phyloP scores from a whole-genome alignment of 2,329 filamentous ascomycete genomes.

The Phyllosticta citriasiana region DNA sequence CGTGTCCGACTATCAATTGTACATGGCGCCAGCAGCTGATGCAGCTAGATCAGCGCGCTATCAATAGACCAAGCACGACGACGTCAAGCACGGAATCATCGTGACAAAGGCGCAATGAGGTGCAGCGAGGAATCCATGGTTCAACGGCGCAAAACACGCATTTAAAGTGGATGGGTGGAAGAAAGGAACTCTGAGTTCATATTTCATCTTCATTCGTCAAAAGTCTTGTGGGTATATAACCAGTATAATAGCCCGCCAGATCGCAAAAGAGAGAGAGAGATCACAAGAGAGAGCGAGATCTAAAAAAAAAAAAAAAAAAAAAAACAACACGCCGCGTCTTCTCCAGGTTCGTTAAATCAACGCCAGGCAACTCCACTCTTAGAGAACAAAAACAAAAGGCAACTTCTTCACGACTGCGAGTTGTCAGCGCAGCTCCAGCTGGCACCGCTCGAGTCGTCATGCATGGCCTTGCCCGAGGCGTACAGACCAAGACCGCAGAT shows the following conservation, averaged over 20 bases:
- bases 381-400: background rate
- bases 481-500: conserved; percentile 34
- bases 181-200: background rate
- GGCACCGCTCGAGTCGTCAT: background rate
- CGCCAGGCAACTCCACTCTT: too few relatives aligned
- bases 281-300: background rate
- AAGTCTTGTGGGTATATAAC: background rate
- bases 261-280: background rate
- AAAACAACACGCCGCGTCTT: background rate
- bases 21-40: background rate
- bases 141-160: background rate
- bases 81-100: background rate
- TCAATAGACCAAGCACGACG: background rate
- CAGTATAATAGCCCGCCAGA: background rate
- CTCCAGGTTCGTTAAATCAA: background rate
- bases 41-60: background rate
- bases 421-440: conserved; percentile 10
- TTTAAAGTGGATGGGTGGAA: background rate
- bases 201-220: background rate
- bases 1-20: background rate
- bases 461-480: conserved; percentile 16
- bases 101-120: background rate
- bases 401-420: background rate
- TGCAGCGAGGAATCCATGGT: background rate
- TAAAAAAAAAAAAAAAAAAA: background rate